Base-by-base conservation (phyloP, 2,329 filamentous ascomycete species). In the Helotiales sp. region DNA sequence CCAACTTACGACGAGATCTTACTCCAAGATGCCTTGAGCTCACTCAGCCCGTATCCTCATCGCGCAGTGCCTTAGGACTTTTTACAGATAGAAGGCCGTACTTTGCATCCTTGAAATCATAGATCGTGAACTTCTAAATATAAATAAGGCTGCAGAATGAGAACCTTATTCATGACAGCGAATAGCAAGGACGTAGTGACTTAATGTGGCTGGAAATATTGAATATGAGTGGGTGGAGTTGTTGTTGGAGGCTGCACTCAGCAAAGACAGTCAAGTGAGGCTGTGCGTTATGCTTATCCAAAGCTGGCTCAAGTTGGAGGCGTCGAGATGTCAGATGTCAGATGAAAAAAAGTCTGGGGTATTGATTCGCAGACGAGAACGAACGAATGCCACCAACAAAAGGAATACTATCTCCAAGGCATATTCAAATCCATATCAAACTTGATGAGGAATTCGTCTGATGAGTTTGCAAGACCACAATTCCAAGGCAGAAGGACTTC, bases 231-330 rank as follows among this genome's bases (percentile, higher is more conserved):
- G 22, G 12, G 9, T 13, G 15, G 15, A 19, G 27, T 19, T 24
- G 22, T 44, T 15, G 40, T 44, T 8, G 40, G 36, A 40, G 36
- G 24, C n/a, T 40, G 17, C 22, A 27, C 19, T 44, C 38, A 42
- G 38, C 38, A 22, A 27, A 44, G 22, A 44, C 15, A 3, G 7
- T 17, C n/a, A 5, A 44, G 48, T 34, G 48, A 50, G 48, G 48
- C 48, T 50, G 30, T 36, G 30, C 29, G 19, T 33, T 34, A 50
- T 50, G 48, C 48, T 50, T 50, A 34, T 50, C 36, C 12, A 50
- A 34, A 15, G n/a, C n/a, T n/a, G n/a, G n/a, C 48, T 22, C n/a
- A 12, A 31, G 25, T 31, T 2, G 25, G 27, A n/a, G n/a, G n/a
- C n/a, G n/a, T n/a, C 27, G 27, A 15, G 31, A 27, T 7, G 25